Evolutionary conservation across 768 basidiomycete species (phyloP).

Genomic region (Phlebiopsis flavidoalba): DNA sequence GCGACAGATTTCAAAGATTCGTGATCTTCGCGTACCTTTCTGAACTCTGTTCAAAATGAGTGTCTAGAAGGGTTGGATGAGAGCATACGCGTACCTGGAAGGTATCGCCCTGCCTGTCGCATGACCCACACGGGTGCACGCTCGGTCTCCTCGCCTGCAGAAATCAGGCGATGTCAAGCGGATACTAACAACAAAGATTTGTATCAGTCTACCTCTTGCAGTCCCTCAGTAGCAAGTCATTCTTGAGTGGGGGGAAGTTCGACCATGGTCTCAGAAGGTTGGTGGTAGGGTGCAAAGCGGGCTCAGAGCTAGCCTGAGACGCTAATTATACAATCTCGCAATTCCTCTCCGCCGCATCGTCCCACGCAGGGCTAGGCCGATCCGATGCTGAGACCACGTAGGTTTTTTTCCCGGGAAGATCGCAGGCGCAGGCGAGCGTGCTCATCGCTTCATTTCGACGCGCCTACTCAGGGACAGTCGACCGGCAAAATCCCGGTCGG

Average conservation of each 20-base stretch:
- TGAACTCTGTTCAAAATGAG: slow-evolving; percentile 61
- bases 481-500: slow-evolving; percentile 9
- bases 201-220: slow-evolving; percentile 58
- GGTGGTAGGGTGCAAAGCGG: slow-evolving; percentile 3
- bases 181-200: not conserved
- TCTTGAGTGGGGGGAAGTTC: slow-evolving; percentile 72
- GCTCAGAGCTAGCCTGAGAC: not conserved
- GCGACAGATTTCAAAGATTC: slow-evolving; percentile 93
- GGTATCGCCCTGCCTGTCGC: slow-evolving; percentile 94
- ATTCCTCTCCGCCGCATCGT: not conserved
- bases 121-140: slow-evolving; percentile 98
- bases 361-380: not conserved
- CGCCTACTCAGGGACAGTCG: not conserved
- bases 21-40: slow-evolving; percentile 76
- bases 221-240: slow-evolving; percentile 89
- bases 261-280: slow-evolving; percentile 28
- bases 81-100: slow-evolving; percentile 61
- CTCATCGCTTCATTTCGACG: not conserved
- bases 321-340: not conserved
- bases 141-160: slow-evolving; percentile 76
- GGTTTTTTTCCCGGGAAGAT: not conserved
- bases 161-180: not conserved
- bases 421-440: not conserved
- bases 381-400: not conserved
- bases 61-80: slow-evolving; percentile 3